Evolutionary conservation across 139 green algal genomes (phyloP).

Genomic region (Pseudopediastrum boryanum): DNA sequence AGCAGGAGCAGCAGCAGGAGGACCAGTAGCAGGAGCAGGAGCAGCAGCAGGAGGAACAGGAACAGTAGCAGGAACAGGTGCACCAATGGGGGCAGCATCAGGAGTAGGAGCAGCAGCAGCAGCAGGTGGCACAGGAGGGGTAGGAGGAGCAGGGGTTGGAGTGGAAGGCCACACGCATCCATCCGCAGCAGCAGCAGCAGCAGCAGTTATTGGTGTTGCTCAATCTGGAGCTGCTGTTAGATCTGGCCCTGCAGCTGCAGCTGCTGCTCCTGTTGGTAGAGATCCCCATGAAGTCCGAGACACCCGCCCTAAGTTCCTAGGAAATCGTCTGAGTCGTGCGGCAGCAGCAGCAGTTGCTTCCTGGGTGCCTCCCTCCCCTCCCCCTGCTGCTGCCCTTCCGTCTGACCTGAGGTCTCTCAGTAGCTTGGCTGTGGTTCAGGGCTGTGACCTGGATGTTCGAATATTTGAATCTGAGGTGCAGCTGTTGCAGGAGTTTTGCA

Average conservation of each 20-base stretch:
- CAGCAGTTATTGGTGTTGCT: neutral
- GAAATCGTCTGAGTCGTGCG: too few species aligned
- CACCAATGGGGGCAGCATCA: neutral
- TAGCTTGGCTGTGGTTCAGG: conserved; percentile 25
- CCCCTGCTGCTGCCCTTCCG: neutral
- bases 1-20: neutral
- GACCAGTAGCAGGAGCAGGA: conserved; percentile 16
- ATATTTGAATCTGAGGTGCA: conserved; percentile 53
- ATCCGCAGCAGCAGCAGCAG: neutral
- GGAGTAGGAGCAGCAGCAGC: conserved; percentile 6
- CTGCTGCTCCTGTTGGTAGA: too few species aligned
- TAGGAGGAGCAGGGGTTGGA: neutral
- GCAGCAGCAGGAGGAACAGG: conserved; percentile 27
- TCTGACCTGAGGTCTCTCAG: conserved; percentile 16
- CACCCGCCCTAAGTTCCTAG: too few species aligned
- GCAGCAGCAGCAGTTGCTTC: neutral
- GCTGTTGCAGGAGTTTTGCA: conserved; percentile 75
- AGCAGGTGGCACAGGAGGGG: neutral
- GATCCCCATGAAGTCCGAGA: too few species aligned
- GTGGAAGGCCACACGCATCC: neutral
- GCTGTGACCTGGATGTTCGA: conserved; percentile 37
- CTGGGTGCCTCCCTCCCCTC: neutral
- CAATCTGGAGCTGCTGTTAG: too few species aligned
- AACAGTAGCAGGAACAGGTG: neutral
- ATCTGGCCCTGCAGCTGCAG: too few species aligned